These are phyloP conservation scores for Camelina laxa DNA, from an alignment of 345 rosid genomes.

Conservation along the genomic window DNA sequence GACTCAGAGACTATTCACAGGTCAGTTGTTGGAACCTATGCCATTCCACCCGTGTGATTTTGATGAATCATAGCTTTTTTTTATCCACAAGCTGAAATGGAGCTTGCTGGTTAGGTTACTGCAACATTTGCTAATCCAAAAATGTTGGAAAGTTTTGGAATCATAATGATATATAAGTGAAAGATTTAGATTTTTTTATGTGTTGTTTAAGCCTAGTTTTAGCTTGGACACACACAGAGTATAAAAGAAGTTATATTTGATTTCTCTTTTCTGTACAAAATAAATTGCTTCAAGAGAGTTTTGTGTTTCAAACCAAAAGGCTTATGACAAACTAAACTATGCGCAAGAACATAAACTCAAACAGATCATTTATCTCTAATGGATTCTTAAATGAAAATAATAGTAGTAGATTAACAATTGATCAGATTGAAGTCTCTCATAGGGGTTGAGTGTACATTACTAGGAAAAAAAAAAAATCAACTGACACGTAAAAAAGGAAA, in stretches of 20 bases:
- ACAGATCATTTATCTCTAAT: too few relatives aligned
- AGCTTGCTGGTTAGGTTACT: conserved; percentile 23
- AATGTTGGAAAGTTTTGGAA: conserved; percentile 17
- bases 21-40: conserved; percentile 46
- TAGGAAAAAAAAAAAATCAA: too few relatives aligned
- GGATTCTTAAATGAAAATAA: too few relatives aligned
- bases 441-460: too few relatives aligned
- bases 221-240: neutral
- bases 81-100: neutral
- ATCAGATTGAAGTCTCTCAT: too few relatives aligned
- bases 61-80: neutral
- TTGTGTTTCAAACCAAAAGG: neutral
- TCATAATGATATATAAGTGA: conserved; percentile 18
- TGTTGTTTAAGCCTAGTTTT: conserved; percentile 14
- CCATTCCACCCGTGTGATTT: conserved; percentile 46
- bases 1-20: conserved; percentile 47
- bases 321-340: too few relatives aligned
- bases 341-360: too few relatives aligned
- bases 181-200: conserved; percentile 19
- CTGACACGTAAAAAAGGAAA: too few relatives aligned
- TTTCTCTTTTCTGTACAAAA: neutral
- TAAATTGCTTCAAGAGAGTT: neutral
- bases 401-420: too few relatives aligned
- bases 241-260: neutral
- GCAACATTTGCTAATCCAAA: conserved; percentile 16